These are phyloP conservation scores for Boletus bicolor DNA, from an alignment of 768 basidiomycete species.

Conservation along the genomic window DNA sequence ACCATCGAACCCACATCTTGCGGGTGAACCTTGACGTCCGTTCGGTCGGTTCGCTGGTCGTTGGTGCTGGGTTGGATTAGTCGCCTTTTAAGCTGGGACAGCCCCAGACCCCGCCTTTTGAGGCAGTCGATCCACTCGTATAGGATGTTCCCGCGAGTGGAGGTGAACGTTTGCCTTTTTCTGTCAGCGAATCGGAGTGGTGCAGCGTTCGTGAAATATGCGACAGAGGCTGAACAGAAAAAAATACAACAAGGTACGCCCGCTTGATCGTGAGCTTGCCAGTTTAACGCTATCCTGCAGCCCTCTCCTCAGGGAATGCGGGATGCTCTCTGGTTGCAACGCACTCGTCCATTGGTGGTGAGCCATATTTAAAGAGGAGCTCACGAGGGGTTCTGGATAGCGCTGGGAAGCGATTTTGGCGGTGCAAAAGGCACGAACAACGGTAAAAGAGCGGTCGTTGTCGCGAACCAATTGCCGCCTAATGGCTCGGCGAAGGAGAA, in stretches of 20 bases:
- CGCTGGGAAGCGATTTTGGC: too few relatives aligned
- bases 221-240: too few relatives aligned
- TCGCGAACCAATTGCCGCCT: too few relatives aligned
- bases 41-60: not conserved
- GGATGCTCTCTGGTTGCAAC: constrained; percentile 1
- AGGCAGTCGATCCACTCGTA: not conserved
- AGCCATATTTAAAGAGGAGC: too few relatives aligned
- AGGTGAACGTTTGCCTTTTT: too few relatives aligned
- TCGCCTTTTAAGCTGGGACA: not conserved
- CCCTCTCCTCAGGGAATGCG: not conserved
- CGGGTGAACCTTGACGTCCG: not conserved
- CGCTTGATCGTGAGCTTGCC: constrained; percentile 5
- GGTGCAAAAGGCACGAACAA: too few relatives aligned
- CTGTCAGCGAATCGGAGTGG: too few relatives aligned
- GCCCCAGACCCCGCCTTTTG: not conserved
- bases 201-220: too few relatives aligned
- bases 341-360: not conserved
- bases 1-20: not conserved
- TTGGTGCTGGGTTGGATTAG: not conserved
- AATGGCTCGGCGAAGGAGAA: constrained; percentile 57
- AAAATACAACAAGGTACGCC: not conserved
- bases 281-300: not conserved
- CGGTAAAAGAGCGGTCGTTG: too few relatives aligned
- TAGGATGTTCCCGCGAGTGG: too few relatives aligned
- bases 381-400: too few relatives aligned